Conservation (phyloP, 164 flowering plant species). For the Berberis vulgaris region DNA sequence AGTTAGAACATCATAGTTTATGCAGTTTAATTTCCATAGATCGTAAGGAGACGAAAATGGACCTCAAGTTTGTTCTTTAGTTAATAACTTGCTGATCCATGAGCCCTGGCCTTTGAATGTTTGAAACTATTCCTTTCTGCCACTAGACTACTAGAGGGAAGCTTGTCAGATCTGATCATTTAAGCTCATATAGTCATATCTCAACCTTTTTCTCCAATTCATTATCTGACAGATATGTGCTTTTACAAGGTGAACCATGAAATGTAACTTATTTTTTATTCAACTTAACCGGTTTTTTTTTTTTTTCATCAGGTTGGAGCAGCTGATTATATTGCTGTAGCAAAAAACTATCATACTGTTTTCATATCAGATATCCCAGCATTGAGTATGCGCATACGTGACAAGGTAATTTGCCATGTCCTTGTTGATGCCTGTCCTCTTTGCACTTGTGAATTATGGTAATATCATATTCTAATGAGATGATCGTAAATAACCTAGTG, state of each 20-base stretch:
- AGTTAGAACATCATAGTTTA: not conserved
- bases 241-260: no score
- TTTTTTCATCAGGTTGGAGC: constrained; percentile 64
- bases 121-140: no score
- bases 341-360: constrained; percentile 78
- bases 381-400: constrained; percentile 96
- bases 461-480: not conserved
- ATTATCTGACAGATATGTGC: no score
- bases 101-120: no score
- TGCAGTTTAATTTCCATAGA: not conserved
- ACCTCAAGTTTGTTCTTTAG: no score
- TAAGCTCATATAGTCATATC: no score
- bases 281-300: not conserved
- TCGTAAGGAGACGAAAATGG: no score
- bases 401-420: constrained; percentile 52
- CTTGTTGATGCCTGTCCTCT: not conserved
- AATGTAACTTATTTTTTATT: not conserved
- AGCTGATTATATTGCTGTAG: constrained; percentile 93
- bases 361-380: constrained; percentile 80
- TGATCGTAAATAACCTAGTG: not conserved
- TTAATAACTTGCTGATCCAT: no score
- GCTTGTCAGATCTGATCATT: no score
- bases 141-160: no score
- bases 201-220: no score
- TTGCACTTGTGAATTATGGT: not conserved